Evolutionary conservation across 2,329 filamentous ascomycete genomes (phyloP).

Genomic region (Clarireedia homoeocarpa): DNA sequence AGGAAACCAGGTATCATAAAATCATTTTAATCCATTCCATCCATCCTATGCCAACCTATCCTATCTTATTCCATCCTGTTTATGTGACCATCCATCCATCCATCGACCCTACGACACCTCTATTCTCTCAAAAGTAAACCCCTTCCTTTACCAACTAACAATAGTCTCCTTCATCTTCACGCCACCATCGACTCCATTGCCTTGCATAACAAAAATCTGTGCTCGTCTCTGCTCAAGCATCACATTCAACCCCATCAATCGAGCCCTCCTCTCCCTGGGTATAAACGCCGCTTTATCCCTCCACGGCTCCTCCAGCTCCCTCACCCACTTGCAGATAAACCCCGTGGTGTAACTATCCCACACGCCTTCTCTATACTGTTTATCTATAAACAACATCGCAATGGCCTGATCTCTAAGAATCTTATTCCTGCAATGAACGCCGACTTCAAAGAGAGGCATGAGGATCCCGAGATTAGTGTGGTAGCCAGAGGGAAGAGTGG

Average conservation of each 20-base stretch:
- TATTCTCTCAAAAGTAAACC: too few relatives aligned
- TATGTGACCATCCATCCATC: too few relatives aligned
- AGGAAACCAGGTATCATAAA: too few relatives aligned
- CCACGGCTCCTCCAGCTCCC: conserved; percentile 13
- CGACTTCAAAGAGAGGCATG: conserved; percentile 9
- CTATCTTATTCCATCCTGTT: too few relatives aligned
- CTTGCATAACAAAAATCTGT: conserved; percentile 1
- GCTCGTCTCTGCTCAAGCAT: neutral
- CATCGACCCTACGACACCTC: too few relatives aligned
- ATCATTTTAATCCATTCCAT: too few relatives aligned
- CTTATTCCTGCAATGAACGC: conserved; percentile 7
- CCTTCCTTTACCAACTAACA: neutral
- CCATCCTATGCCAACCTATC: too few relatives aligned
- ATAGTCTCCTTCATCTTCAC: neutral
- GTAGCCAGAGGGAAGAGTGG: neutral
- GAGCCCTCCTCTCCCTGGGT: neutral
- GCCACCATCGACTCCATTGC: neutral
- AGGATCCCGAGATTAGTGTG: conserved; percentile 14
- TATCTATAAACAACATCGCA: conserved; percentile 2
- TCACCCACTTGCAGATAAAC: conserved; percentile 2
- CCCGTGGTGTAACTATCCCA: conserved; percentile 10
- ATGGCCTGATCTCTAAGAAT: conserved; percentile 9
- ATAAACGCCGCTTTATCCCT: conserved; percentile 1
- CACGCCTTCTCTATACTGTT: conserved; percentile 12
- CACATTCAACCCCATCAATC: neutral